A percentile compares a stretch with the other conserved stretches of the same genome.
Conservation (phyloP, 2,329 filamentous ascomycete species). For the Penicillium sp. region DNA sequence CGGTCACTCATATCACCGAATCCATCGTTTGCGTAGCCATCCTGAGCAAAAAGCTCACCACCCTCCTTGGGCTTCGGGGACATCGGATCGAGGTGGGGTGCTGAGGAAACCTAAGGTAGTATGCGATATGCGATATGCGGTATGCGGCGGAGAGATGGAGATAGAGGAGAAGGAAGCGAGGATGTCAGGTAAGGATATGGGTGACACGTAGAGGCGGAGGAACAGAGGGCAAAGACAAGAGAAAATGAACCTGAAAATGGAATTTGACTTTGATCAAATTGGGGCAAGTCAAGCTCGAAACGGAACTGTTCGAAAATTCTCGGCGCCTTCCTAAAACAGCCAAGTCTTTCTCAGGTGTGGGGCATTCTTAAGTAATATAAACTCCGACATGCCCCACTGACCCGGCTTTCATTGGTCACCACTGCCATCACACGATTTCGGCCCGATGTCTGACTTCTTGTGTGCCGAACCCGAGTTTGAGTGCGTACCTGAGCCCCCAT, state of each 20-base stretch:
- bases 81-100: not conserved
- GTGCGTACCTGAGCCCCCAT: no score
- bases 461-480: not conserved
- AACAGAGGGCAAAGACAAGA: not conserved
- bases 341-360: not conserved
- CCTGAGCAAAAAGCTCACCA: not conserved
- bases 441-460: not conserved
- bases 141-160: not conserved
- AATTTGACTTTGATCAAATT: not conserved
- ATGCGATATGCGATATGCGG: not conserved
- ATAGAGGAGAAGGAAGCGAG: not conserved
- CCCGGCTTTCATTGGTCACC: not conserved
- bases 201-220: not conserved
- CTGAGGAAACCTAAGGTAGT: not conserved
- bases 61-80: constrained; percentile 1
- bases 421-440: not conserved
- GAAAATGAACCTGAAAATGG: not conserved
- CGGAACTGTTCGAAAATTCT: constrained; percentile 3
- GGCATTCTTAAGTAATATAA: not conserved
- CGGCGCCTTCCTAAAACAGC: constrained; percentile 5
- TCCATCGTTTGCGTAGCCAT: constrained; percentile 1
- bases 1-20: constrained; percentile 22
- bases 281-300: not conserved
- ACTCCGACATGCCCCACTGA: not conserved
- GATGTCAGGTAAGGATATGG: no score